Percentiles rank a stretch among this genome's conserved stretches.
Conservation (phyloP, 108 stramenopile genomes). For the Aurantiochytrium sp. region DNA sequence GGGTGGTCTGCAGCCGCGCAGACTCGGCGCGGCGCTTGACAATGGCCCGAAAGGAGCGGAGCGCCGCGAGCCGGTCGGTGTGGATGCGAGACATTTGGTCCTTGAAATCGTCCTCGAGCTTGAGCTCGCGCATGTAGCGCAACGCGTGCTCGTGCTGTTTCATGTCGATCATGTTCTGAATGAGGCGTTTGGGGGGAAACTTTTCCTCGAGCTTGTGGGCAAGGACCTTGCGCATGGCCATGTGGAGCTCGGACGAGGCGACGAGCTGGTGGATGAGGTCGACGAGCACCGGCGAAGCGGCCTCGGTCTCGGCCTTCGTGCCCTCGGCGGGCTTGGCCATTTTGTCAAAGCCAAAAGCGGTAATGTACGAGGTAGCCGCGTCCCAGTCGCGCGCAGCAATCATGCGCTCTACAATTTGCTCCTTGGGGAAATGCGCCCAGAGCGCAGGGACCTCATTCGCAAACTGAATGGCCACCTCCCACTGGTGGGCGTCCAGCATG, state of each 20-base stretch:
- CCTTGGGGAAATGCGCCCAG: slow-evolving; percentile 26
- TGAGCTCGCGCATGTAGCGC: background rate
- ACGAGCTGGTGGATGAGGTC: background rate
- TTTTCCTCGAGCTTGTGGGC: background rate
- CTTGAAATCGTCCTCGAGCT: background rate
- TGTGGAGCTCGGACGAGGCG: background rate
- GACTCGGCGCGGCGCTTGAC: background rate
- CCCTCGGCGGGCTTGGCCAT: background rate
- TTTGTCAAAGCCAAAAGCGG: background rate
- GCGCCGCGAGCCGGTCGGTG: background rate
- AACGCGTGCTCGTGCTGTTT: slow-evolving; percentile 22
- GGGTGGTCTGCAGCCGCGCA: background rate
- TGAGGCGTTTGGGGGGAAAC: background rate
- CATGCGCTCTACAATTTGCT: background rate
- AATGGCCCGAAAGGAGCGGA: background rate
- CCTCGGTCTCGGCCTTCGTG: too few species aligned
- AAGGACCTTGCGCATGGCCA: slow-evolving; percentile 8
- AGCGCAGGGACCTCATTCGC: slow-evolving; percentile 14
- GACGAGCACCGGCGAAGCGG: background rate
- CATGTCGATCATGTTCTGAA: slow-evolving; percentile 19
- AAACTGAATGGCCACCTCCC: slow-evolving; percentile 23
- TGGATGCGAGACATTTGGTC: background rate
- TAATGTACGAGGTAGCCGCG: background rate
- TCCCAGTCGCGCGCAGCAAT: background rate
- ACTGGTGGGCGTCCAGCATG: slow-evolving; percentile 30